These are phyloP conservation scores for Stereum hirsutum DNA, from an alignment of 1,284 basidiomycete species.

Conservation along the genomic window DNA sequence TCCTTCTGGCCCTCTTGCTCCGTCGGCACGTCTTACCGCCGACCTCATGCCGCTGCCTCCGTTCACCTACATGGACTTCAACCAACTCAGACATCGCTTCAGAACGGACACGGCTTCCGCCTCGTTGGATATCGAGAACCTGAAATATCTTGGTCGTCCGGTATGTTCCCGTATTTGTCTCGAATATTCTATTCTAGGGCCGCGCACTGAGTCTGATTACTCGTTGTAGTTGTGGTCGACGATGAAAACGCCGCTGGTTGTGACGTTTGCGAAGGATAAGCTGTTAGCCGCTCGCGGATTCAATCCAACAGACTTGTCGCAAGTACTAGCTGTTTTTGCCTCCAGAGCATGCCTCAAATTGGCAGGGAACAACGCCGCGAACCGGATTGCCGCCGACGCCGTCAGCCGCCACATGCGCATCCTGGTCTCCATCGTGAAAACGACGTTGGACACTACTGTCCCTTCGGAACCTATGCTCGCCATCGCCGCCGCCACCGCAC, in stretches of 20 bases:
- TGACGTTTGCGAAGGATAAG: neutral
- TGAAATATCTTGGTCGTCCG: neutral
- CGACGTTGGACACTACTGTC: neutral
- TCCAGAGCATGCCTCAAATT: neutral
- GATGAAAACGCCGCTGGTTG: neutral
- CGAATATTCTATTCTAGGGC: neutral
- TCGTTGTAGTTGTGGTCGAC: neutral
- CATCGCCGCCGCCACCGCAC: neutral
- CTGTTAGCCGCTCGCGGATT: neutral
- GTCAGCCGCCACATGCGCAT: neutral
- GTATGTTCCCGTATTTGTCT: neutral
- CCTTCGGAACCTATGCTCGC: slow-evolving; percentile 1
- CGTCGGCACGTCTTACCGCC: neutral
- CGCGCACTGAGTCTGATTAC: neutral
- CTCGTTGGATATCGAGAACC: neutral
- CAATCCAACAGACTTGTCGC: neutral
- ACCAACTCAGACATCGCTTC: neutral
- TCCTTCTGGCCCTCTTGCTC: neutral
- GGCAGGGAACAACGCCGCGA: neutral
- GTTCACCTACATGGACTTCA: neutral
- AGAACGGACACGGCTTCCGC: neutral
- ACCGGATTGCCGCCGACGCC: neutral
- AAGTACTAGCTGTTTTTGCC: neutral
- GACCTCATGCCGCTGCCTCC: neutral
- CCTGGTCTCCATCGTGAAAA: neutral